Evolutionary conservation across 495 filamentous ascomycete species (phyloP).

Genomic region (Articulospora tetracladia): DNA sequence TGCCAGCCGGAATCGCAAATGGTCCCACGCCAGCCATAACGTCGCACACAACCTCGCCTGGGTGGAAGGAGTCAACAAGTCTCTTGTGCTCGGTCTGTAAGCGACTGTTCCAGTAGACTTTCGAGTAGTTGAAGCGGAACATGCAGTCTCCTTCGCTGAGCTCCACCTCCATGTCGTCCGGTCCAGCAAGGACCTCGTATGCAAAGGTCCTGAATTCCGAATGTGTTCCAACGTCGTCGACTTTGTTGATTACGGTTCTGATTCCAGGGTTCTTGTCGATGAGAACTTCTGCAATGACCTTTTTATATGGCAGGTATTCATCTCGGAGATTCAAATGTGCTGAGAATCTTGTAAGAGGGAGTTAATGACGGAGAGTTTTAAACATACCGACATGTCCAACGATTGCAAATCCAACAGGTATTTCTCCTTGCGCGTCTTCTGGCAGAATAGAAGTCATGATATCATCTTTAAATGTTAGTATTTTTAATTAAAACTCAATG

Average conservation of each 20-base stretch:
- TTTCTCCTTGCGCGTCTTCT: constrained; percentile 60
- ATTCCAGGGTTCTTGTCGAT: constrained; percentile 81
- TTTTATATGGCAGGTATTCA: constrained; percentile 74
- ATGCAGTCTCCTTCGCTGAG: constrained; percentile 59
- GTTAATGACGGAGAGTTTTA: background rate
- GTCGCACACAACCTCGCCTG: constrained; percentile 88
- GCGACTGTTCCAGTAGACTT: constrained; percentile 96
- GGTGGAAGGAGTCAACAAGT: constrained; percentile 70
- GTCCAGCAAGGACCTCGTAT: constrained; percentile 86
- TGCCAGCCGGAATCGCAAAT: constrained; percentile 89
- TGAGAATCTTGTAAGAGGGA: constrained; percentile 2
- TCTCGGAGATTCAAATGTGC: constrained; percentile 90
- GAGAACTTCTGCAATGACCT: constrained; percentile 77
- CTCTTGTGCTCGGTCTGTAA: constrained; percentile 84
- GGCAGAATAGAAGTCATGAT: constrained; percentile 78
- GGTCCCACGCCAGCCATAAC: constrained; percentile 98
- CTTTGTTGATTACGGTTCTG: constrained; percentile 93
- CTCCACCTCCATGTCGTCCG: constrained; percentile 74
- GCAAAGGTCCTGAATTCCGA: constrained; percentile 89
- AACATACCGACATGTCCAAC: constrained; percentile 80
- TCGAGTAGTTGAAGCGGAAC: constrained; percentile 72
- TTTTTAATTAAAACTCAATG: background rate
- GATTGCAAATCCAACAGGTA: constrained; percentile 81
- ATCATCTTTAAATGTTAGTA: constrained; percentile 53
- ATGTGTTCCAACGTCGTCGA: constrained; percentile 77